These are phyloP conservation scores for Aristolochia fimbriata DNA, from an alignment of 164 flowering plant genomes.

Conservation along the genomic window DNA sequence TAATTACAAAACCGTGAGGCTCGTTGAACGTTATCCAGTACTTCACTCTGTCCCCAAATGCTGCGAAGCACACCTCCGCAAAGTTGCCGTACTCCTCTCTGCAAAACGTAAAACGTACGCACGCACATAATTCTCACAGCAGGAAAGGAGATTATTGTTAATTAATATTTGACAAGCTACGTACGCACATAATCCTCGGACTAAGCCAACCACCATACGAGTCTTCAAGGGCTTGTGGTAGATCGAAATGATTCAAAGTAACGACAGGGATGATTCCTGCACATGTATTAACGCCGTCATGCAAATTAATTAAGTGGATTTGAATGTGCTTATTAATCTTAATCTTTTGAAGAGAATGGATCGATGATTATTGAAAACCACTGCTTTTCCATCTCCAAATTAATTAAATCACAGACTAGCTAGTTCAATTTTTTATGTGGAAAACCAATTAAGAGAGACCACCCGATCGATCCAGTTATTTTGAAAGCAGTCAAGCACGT, in stretches of 20 bases:
- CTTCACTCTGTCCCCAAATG: conserved; percentile 89
- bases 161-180: not conserved
- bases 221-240: conserved; percentile 64
- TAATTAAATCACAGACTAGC: too few species aligned
- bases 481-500: too few species aligned
- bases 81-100: conserved; percentile 3
- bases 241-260: conserved; percentile 91
- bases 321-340: too few species aligned
- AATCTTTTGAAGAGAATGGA: too few species aligned
- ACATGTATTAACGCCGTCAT: not conserved
- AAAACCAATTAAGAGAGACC: too few species aligned
- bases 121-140: conserved; percentile 50
- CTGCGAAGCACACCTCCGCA: conserved; percentile 79
- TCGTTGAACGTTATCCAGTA: conserved; percentile 84
- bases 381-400: too few species aligned
- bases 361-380: too few species aligned
- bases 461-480: too few species aligned
- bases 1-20: conserved; percentile 70
- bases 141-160: too few species aligned
- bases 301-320: too few species aligned
- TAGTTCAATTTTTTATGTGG: too few species aligned
- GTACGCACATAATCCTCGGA: conserved; percentile 40
- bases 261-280: conserved; percentile 66
- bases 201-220: conserved; percentile 76
- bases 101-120: not conserved